Percentiles rank a stretch among this genome's conserved stretches.
phyloP scores from a whole-genome alignment of 2,329 filamentous ascomycete genomes.

The Fusarium sarcochroum region DNA sequence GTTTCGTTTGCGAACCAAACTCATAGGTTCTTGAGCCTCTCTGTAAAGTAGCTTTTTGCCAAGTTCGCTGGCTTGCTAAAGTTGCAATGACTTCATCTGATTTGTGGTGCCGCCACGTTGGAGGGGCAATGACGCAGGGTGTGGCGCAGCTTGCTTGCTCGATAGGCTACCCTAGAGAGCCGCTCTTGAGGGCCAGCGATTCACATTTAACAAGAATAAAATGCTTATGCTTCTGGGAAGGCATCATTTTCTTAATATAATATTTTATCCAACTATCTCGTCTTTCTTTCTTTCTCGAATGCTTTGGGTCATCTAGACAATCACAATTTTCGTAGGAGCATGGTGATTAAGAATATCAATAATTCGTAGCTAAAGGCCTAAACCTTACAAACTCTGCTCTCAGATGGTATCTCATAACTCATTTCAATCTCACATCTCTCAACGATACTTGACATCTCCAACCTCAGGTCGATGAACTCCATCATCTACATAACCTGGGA shows the following conservation, averaged over 20 bases:
- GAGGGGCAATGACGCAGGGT: constrained; percentile 45
- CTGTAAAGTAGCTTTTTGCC: constrained; percentile 9
- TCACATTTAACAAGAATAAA: too few relatives aligned
- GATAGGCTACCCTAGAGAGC: constrained; percentile 25
- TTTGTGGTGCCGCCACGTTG: constrained; percentile 36
- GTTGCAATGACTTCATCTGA: constrained; percentile 47
- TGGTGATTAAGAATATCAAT: background rate
- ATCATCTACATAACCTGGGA: constrained; percentile 46
- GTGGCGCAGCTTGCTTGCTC: constrained; percentile 28
- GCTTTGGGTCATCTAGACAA: background rate
- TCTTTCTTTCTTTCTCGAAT: too few relatives aligned
- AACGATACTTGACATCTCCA: constrained; percentile 48
- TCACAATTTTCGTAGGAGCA: background rate
- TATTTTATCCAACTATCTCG: too few relatives aligned
- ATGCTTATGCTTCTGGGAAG: too few relatives aligned
- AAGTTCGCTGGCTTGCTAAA: constrained; percentile 23
- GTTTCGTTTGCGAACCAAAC: constrained; percentile 19
- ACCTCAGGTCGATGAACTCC: constrained; percentile 42
- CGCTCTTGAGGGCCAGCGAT: too few relatives aligned
- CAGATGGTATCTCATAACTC: constrained; percentile 39
- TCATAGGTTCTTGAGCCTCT: constrained; percentile 16
- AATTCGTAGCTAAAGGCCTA: background rate
- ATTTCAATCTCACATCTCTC: background rate
- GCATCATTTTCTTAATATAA: too few relatives aligned
- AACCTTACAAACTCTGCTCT: background rate